Base-by-base conservation (phyloP, 2,329 filamentous ascomycete genomes). In the Trichophyton benhamiae region DNA sequence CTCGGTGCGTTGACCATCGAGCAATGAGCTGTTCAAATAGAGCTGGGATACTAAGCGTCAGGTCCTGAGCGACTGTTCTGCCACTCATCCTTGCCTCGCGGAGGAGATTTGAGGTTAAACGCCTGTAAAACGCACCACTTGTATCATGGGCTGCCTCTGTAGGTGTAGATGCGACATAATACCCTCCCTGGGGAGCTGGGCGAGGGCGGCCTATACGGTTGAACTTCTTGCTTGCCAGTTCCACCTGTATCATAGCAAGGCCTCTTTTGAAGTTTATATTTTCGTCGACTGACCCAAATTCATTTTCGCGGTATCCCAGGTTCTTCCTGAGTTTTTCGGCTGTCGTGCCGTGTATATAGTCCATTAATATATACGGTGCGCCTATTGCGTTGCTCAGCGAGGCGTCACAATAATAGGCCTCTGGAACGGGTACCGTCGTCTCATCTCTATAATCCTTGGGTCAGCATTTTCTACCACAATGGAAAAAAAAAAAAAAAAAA, bases 261-360 rank as follows among this genome's bases (percentile, higher is more conserved):
- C 60, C 48, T 49, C 58, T 33, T 17, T 27, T 58, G 30, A 63
- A 60, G 11, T 52, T 41, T 33, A 15, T 4, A 17, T 62, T 58
- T 49, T 62, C 44, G 0, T 11, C 22, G 20, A 15, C 6, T 3
- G 44, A 9, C 9, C 44, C 44, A 6, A 48, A 48, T 11, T 22
- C 20, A 22, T 48, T 20, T 8, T 20, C 9, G 2, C 17, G 4
- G 20, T 11, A 22, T 11, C 20, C 6, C 44, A 38, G 22, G 52
- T 20, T n/a, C 48, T 53, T 11, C 48, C 58, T 25, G 57, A 60
- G 49, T 9, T 49, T 20, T 2, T 62, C 13, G 20, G 46, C 27
- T 48, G 58, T 38, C 17, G 49, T 38, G 20, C 61, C 61, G 30
- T 62, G 61, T 9, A 62, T 52, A 58, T 62, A 62, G 17, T 62